Evolutionary conservation across 2,329 filamentous ascomycete species (phyloP).

Genomic region (Fusarium agapanthi): DNA sequence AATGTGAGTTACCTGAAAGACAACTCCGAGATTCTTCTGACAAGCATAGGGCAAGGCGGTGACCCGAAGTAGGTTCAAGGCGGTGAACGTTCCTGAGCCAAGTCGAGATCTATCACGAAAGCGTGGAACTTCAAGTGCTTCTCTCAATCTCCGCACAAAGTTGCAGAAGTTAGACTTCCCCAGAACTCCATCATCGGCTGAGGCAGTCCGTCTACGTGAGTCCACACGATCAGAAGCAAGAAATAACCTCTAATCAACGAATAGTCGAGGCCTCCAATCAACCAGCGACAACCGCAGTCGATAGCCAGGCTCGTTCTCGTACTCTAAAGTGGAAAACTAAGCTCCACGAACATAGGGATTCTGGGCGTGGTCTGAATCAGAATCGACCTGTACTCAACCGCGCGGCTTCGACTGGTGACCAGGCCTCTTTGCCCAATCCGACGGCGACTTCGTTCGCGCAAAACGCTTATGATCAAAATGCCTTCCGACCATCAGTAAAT

Average conservation of each 20-base stretch:
- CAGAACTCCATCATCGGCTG: no score
- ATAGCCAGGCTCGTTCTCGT: neutral
- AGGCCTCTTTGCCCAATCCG: no score
- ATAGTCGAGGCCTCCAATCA: neutral
- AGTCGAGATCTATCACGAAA: neutral
- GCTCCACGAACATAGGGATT: neutral
- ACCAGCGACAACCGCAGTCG: neutral
- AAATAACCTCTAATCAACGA: neutral
- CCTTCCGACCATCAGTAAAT: fast-evolving
- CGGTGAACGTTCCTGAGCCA: neutral
- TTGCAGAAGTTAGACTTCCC: neutral
- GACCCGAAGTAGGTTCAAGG: neutral
- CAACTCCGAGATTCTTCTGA: neutral
- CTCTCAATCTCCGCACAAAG: neutral
- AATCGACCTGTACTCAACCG: neutral
- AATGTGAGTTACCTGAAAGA: neutral
- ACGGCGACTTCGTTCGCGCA: no score
- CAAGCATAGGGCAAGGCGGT: neutral
- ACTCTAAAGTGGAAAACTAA: neutral
- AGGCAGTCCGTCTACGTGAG: neutral
- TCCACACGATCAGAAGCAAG: no score
- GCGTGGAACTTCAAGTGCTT: neutral
- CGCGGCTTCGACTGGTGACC: fast-evolving
- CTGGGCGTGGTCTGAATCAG: neutral
- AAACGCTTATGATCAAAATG: no score